Evolutionary conservation across 495 filamentous ascomycete genomes (phyloP), one percentile per base, ranked within the genome.

Genomic region (Aspergillus steynii): DNA sequence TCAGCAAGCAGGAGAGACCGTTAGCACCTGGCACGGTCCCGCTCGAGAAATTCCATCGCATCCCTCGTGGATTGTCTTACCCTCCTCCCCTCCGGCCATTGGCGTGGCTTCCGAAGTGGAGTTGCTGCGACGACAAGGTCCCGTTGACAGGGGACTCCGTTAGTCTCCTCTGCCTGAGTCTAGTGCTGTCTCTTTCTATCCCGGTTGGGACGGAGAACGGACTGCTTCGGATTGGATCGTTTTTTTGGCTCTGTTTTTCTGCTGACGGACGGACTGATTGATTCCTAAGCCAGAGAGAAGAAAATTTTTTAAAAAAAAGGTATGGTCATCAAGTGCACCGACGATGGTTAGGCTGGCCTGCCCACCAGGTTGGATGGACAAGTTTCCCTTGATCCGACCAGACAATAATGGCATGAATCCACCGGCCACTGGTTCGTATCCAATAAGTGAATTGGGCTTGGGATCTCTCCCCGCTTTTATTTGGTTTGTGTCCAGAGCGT

Each of bases 371-470:
- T 48, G n/a, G 37, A 29, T 34, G 52, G 52, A n/a, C 29, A 29
- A 53, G 61, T 58, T 65, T 63, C 57, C 60, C 61, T 69, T 61
- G 55, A 61, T 62, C 64, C 60, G 62, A 69, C 62, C 54, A 61
- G 59, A 56, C 20, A 20, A 20, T 20, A 61, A 54, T 57, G 45
- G 59, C 52, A 14, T 42, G 37, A 42, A 42, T 54, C 59, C 56
- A 57, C 51, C 57, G 37, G 50, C 61, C 61, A 62, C 56, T 14
- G 1, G 60, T 65, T 64, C 58, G 62, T 63, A 69, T 69, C 61
- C 64, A 64, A 67, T 65, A 63, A 66, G 55, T 64, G 62, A 53
- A 61, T 15, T 66, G 64, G 62, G 62, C 57, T 69, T 66, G 63
- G 63, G 37, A 37, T n/a, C 51, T 66, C 67, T 60, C 67, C 67